Conservation (phyloP, 2,329 filamentous ascomycete genomes). For the Monilinia vaccinii-corymbosi region DNA sequence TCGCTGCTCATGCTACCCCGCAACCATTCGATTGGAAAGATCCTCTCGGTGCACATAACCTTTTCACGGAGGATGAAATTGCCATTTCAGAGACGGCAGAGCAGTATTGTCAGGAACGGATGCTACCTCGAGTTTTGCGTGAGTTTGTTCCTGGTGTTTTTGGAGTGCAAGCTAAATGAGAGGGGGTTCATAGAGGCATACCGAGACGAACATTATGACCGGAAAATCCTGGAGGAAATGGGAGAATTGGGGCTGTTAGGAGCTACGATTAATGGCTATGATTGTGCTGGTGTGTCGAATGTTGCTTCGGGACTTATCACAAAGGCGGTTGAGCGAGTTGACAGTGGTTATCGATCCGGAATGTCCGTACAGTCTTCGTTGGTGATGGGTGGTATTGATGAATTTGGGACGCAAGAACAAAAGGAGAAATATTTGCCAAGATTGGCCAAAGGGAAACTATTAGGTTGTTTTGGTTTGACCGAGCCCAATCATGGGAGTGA, state of each 20-base stretch:
- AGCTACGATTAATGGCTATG: slow-evolving; percentile 78
- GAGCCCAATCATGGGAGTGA: slow-evolving; percentile 92
- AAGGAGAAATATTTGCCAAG: slow-evolving; percentile 75
- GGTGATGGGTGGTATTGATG: slow-evolving; percentile 87
- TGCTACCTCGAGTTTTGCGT: slow-evolving; percentile 83
- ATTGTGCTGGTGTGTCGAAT: slow-evolving; percentile 77
- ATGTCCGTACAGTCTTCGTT: slow-evolving; percentile 91
- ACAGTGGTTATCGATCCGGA: slow-evolving; percentile 83
- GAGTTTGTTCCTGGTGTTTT: slow-evolving; percentile 29
- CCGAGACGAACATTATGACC: slow-evolving; percentile 78
- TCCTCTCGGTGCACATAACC: slow-evolving; percentile 62
- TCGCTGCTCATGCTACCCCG: slow-evolving; percentile 25
- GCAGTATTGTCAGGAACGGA: slow-evolving; percentile 83
- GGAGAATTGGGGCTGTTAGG: slow-evolving; percentile 83
- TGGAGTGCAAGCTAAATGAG: slow-evolving; percentile 6
- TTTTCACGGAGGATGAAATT: slow-evolving; percentile 83
- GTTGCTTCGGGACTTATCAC: slow-evolving; percentile 87
- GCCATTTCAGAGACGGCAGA: slow-evolving; percentile 87
- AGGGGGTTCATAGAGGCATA: slow-evolving; percentile 56
- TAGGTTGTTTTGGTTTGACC: slow-evolving; percentile 83
- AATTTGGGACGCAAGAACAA: slow-evolving; percentile 78
- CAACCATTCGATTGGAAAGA: slow-evolving; percentile 81
- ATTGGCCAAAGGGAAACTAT: slow-evolving; percentile 72
- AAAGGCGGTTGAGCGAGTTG: slow-evolving; percentile 80
- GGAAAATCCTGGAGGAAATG: slow-evolving; percentile 82